Evolutionary conservation across 768 basidiomycete genomes (phyloP), one percentile per base, ranked within the genome.

Genomic region (Hydnomerulius pinastri): DNA sequence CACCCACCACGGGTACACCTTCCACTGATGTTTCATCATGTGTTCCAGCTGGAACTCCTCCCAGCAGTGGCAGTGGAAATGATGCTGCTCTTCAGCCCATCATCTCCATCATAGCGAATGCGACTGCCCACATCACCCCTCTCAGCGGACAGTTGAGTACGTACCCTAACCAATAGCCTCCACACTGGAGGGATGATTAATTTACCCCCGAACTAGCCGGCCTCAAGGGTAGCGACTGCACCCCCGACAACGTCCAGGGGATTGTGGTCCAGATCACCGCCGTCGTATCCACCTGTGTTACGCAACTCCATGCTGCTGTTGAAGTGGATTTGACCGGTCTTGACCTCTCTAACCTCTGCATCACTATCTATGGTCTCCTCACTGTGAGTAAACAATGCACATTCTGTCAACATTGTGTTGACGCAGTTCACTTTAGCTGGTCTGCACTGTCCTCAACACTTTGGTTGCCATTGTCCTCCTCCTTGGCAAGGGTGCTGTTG

Each of bases 201-300:
- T 29, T 2, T 12, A 43, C 30, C 11, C 4, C 23, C 10, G 3
- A 8, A 12, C 6, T n/a, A 51, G 46, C 18, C 10, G 13, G 36
- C 30, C 32, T 6, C 13, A n/a, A 48, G 50, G 32, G 37, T 27
- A 24, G 23, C 4, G 12, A 37, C 4, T 35, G 33, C 7, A 12
- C 23, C 2, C 39, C 45, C 1, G 46, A 54, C 8, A 38, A 21
- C 0, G 15, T 62, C 17, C 9, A 37, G n/a, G 25, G 0, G 1
- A 41, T 57, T 1, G 30, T 52, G 6, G 17, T 35, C 1, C 2
- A 63, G 2, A 54, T 62, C 17, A 36, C 13, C 0, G 32, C 28
- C 0, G 12, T 49, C 4, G 4, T 62, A 2, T 23, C 24, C 2
- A 2, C 8, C 1, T 27, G 28, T 2, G 44, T 59, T 3, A 3